Conservation (phyloP, 805 yeast species). For the Vanderwaltozyma verrucispora region DNA sequence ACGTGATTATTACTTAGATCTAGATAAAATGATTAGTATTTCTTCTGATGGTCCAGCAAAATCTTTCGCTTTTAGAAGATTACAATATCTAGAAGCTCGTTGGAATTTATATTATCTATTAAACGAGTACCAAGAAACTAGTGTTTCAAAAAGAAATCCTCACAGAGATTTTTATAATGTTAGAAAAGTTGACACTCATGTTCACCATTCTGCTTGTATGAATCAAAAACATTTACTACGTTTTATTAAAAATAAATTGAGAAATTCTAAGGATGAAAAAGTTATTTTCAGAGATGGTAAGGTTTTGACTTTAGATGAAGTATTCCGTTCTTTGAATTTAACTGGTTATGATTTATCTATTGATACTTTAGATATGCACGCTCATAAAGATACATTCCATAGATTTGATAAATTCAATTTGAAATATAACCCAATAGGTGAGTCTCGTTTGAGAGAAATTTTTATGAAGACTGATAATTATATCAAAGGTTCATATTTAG, state of each 20-base stretch:
- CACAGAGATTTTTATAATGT: constrained; percentile 63
- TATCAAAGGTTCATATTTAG: constrained; percentile 78
- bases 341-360: constrained; percentile 93
- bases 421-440: constrained; percentile 97
- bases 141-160: constrained; percentile 84
- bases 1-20: constrained; percentile 75
- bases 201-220: constrained; percentile 99
- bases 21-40: constrained; percentile 59
- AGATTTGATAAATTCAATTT: constrained; percentile 95
- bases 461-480: constrained; percentile 92
- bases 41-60: constrained; percentile 95
- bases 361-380: constrained; percentile 98
- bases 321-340: constrained; percentile 79
- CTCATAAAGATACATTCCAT: constrained; percentile 96
- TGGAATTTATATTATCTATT: constrained; percentile 86
- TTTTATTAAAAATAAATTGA: constrained; percentile 88
- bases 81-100: constrained; percentile 90
- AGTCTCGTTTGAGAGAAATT: constrained; percentile 92
- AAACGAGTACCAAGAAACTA: constrained; percentile 87
- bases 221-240: constrained; percentile 93
- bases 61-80: constrained; percentile 87
- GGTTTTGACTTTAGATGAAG: constrained; percentile 76
- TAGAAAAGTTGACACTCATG: constrained; percentile 62
- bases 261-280: constrained; percentile 74
- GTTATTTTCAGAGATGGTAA: constrained; percentile 92